A percentile compares a stretch with the other conserved stretches of the same genome.
These are phyloP conservation scores for Bertia moriformis DNA, from an alignment of 2,329 filamentous ascomycete species.

Conservation along the genomic window DNA sequence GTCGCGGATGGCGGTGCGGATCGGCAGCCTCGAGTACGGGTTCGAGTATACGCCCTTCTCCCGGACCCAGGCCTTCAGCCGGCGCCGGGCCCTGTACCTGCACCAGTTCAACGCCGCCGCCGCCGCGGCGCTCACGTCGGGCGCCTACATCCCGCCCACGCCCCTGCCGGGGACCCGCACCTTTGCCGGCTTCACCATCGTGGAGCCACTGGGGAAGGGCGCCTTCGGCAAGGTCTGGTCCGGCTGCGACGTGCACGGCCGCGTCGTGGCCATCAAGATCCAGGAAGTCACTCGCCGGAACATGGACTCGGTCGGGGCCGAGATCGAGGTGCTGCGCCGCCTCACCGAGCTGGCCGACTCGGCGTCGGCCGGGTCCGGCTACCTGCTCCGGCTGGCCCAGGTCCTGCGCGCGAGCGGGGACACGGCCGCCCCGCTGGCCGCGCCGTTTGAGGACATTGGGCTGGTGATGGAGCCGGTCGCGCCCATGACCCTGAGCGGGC, in stretches of 20 bases:
- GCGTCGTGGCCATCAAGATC: constrained; percentile 1
- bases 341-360: background rate
- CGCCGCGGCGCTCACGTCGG: background rate
- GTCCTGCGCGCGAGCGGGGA: background rate
- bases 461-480: background rate
- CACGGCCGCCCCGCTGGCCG: background rate
- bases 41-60: constrained; percentile 1
- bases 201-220: background rate
- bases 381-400: background rate
- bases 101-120: background rate
- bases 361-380: background rate
- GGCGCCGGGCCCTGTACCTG: background rate
- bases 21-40: constrained; percentile 1
- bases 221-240: constrained; percentile 1
- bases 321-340: background rate
- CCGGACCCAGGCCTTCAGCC: background rate
- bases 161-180: background rate
- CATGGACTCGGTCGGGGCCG: background rate
- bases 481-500: background rate
- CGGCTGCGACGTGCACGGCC: background rate
- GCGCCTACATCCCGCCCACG: background rate
- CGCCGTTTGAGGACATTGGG: background rate
- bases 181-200: background rate
- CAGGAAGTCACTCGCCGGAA: background rate
- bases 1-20: background rate